Conservation (phyloP, 2,329 filamentous ascomycete genomes). For the Verticillium dahliae region DNA sequence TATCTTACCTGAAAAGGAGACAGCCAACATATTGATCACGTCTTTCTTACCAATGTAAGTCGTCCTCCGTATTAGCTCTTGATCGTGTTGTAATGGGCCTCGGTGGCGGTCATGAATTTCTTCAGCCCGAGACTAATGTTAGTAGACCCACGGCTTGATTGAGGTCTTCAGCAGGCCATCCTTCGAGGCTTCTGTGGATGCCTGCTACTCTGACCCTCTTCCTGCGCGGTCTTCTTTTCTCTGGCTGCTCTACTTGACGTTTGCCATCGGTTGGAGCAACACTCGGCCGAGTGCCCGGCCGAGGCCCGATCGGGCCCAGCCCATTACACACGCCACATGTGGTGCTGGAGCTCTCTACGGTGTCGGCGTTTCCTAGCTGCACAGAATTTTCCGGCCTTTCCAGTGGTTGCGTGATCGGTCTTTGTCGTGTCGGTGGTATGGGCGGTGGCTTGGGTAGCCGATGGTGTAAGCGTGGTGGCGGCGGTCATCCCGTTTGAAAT, state of each 20-base stretch:
- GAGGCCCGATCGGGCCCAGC: too few species aligned
- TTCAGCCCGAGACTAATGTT: slow-evolving; percentile 33
- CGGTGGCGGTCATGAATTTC: background rate
- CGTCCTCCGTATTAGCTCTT: background rate
- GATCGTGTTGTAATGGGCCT: background rate
- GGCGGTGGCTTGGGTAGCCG: too few species aligned
- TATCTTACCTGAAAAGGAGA: slow-evolving; percentile 48
- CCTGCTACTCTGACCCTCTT: slow-evolving; percentile 48
- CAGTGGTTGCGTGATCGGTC: too few species aligned
- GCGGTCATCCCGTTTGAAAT: too few species aligned
- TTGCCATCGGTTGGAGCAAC: slow-evolving; percentile 60
- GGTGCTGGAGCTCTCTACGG: too few species aligned
- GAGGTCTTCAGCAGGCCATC: slow-evolving; percentile 48
- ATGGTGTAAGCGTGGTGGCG: too few species aligned
- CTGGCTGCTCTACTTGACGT: slow-evolving; percentile 54
- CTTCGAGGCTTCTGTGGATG: slow-evolving; percentile 42
- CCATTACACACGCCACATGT: too few species aligned
- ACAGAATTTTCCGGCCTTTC: too few species aligned
- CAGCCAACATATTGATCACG: slow-evolving; percentile 46
- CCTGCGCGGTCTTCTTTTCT: slow-evolving; percentile 42
- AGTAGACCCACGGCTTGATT: slow-evolving; percentile 41
- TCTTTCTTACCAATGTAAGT: slow-evolving; percentile 56
- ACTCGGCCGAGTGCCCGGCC: too few species aligned
- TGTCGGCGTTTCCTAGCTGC: too few species aligned
- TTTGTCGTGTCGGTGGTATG: too few species aligned